Conservation (phyloP, 371 early-diverging fungal genomes). For the Entomophthora muscae region DNA sequence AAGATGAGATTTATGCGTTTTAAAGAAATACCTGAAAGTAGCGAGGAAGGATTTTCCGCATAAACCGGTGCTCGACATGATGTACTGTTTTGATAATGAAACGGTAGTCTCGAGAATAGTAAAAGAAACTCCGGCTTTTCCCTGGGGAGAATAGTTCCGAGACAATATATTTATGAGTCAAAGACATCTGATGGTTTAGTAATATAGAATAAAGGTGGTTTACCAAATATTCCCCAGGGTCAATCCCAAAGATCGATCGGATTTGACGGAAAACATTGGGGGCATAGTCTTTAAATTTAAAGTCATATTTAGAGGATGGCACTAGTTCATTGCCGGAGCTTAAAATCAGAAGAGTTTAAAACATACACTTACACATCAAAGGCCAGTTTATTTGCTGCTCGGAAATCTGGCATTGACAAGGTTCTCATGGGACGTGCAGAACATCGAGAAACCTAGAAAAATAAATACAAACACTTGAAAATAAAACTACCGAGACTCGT, state of each 20-base stretch:
- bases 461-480: neutral
- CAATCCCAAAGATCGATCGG: constrained; percentile 73
- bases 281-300: constrained; percentile 96
- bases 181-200: constrained; percentile 39
- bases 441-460: constrained; percentile 48
- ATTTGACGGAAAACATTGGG: constrained; percentile 91
- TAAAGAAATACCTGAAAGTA: constrained; percentile 48
- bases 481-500: constrained; percentile 46
- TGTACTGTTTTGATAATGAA: constrained; percentile 97
- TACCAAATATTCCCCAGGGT: constrained; percentile 89
- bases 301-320: constrained; percentile 87
- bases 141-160: constrained; percentile 91
- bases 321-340: constrained; percentile 72
- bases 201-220: constrained; percentile 1
- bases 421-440: constrained; percentile 60
- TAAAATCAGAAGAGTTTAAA: neutral
- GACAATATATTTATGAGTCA: constrained; percentile 89
- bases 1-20: neutral
- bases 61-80: constrained; percentile 80
- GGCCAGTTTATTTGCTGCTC: constrained; percentile 74
- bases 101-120: constrained; percentile 89
- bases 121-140: constrained; percentile 90
- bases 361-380: constrained; percentile 57
- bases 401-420: constrained; percentile 58
- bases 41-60: constrained; percentile 62